A percentile compares a stretch with the other conserved stretches of the same genome.
Conservation (phyloP, 179 eudicot species). For the Patellifolia procumbens region DNA sequence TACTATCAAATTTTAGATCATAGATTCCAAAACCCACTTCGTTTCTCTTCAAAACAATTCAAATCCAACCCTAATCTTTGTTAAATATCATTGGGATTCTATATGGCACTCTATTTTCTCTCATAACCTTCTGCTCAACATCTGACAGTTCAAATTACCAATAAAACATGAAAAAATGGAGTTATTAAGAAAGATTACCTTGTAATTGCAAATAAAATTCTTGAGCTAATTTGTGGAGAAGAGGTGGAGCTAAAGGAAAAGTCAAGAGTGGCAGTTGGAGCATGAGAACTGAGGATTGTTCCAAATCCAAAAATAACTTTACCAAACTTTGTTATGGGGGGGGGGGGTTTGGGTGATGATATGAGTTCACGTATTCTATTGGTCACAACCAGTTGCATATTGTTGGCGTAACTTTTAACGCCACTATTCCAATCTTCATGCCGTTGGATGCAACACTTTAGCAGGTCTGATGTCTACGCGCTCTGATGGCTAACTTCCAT, state of each 20-base stretch:
- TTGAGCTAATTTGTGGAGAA: neutral
- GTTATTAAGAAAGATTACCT: neutral
- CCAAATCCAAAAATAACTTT: neutral
- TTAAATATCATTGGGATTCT: too few relatives aligned
- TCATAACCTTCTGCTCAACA: neutral
- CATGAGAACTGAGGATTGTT: neutral
- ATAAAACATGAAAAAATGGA: neutral
- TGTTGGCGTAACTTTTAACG: neutral
- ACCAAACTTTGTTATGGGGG: slow-evolving; percentile 1
- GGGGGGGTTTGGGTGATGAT: neutral
- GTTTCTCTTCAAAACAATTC: neutral
- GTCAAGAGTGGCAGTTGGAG: slow-evolving; percentile 4
- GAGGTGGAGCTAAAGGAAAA: neutral
- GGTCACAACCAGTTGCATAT: neutral
- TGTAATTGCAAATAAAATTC: neutral
- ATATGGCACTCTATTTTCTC: neutral
- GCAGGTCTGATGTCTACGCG: neutral
- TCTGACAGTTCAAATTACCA: neutral
- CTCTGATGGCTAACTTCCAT: too few relatives aligned
- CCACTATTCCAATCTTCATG: neutral
- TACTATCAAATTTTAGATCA: neutral
- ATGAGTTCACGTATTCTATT: neutral
- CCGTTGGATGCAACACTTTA: neutral
- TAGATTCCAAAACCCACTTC: slow-evolving; percentile 6
- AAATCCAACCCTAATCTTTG: neutral